Percentiles rank a stretch among this genome's conserved stretches.
Evolutionary conservation across 768 basidiomycete species (phyloP).

Genomic region (Xerocomus brunneocitrinus): DNA sequence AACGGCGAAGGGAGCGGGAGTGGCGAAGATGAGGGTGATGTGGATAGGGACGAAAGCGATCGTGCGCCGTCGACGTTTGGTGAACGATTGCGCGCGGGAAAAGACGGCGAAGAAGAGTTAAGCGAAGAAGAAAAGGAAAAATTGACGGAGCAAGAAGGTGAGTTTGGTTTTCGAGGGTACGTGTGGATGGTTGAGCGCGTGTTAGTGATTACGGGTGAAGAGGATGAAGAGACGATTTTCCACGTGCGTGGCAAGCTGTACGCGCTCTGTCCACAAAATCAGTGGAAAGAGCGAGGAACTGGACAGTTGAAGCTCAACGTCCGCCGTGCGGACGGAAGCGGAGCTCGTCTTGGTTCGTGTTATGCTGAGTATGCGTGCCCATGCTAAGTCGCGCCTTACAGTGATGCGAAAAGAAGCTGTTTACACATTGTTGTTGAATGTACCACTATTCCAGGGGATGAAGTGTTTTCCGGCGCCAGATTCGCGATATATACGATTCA

Average conservation of each 20-base stretch:
- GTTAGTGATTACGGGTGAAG: slow-evolving; percentile 72
- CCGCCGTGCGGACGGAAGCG: slow-evolving; percentile 53
- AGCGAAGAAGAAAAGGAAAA: slow-evolving; percentile 39
- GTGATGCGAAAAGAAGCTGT: slow-evolving; percentile 89
- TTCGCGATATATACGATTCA: slow-evolving; percentile 74
- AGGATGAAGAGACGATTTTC: slow-evolving; percentile 73
- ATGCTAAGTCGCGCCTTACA: slow-evolving; percentile 27
- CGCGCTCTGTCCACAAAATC: slow-evolving; percentile 48
- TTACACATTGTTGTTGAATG: slow-evolving; percentile 67
- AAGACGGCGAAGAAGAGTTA: slow-evolving; percentile 53
- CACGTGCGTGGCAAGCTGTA: slow-evolving; percentile 78
- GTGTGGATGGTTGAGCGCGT: neutral
- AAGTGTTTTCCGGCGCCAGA: slow-evolving; percentile 67
- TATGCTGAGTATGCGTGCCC: neutral
- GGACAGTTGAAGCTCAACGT: slow-evolving; percentile 71
- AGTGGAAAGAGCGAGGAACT: slow-evolving; percentile 77
- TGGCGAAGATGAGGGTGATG: slow-evolving; percentile 44
- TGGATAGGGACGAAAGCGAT: slow-evolving; percentile 28
- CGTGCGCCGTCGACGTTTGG: slow-evolving; percentile 47
- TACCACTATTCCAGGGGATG: slow-evolving; percentile 77
- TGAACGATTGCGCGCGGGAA: slow-evolving; percentile 59
- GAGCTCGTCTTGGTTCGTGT: slow-evolving; percentile 59
- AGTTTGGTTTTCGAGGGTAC: slow-evolving; percentile 14
- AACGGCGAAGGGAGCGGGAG: slow-evolving; percentile 35
- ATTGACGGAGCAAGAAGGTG: slow-evolving; percentile 68